Conservation (phyloP, 805 yeast species). For the Yarrowia sp. region DNA sequence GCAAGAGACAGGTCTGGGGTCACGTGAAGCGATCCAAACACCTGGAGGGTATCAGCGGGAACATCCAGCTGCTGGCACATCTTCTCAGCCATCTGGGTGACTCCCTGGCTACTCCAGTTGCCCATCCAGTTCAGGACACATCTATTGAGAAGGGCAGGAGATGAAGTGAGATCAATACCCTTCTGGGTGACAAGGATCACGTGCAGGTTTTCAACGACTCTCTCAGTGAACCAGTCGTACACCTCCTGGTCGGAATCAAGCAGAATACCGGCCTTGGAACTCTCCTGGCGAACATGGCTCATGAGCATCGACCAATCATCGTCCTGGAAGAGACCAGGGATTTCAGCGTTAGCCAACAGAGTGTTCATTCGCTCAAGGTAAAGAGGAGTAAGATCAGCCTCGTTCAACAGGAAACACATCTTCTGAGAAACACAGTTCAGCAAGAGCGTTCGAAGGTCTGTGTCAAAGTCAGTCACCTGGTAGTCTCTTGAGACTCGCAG, state of each 20-base stretch:
- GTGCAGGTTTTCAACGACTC: conserved; percentile 75
- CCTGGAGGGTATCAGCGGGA: conserved; percentile 54
- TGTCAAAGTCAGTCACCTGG: conserved; percentile 69
- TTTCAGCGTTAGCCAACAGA: conserved; percentile 88
- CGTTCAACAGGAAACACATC: conserved; percentile 78
- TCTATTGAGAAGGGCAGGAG: conserved; percentile 89
- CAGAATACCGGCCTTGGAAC: conserved; percentile 64
- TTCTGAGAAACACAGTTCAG: conserved; percentile 57
- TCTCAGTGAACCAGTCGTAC: conserved; percentile 73
- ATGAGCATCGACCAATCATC: conserved; percentile 67
- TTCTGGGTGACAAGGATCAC: conserved; percentile 61
- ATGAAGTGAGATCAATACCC: conserved; percentile 53
- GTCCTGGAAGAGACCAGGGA: conserved; percentile 85
- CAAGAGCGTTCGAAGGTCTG: conserved; percentile 62
- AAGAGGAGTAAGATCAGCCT: conserved; percentile 74
- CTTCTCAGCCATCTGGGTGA: conserved; percentile 58
- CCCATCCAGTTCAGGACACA: conserved; percentile 93
- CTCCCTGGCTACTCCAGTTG: conserved; percentile 67
- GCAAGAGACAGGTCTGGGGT: conserved; percentile 18
- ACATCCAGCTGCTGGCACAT: conserved; percentile 59
- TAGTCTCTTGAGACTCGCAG: conserved; percentile 64
- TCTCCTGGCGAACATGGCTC: conserved; percentile 61
- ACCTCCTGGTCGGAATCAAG: conserved; percentile 74
- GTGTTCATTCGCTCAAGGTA: conserved; percentile 93
- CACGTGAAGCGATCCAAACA: conserved; percentile 58